phyloP scores from a whole-genome alignment of 257 asterid species.

The Eustoma russellianum region DNA sequence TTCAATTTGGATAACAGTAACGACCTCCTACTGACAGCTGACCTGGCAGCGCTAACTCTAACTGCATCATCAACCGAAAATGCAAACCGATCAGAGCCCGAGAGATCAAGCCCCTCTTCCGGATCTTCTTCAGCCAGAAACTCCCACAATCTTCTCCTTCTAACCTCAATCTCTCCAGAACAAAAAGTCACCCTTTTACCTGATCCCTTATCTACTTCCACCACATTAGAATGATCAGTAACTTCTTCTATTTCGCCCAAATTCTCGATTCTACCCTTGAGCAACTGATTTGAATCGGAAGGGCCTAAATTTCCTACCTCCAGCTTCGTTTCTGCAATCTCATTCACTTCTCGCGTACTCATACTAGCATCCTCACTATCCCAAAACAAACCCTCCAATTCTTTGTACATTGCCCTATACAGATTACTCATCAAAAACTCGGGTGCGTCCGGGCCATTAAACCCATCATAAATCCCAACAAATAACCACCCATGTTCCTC shows the following conservation, averaged over 20 bases:
- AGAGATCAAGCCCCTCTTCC: slow-evolving; percentile 87
- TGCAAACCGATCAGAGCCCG: slow-evolving; percentile 93
- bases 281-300: slow-evolving; percentile 10
- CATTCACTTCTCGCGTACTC: slow-evolving; percentile 24
- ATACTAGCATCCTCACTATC: slow-evolving; percentile 27
- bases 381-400: slow-evolving; percentile 96
- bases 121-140: slow-evolving; percentile 72
- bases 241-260: slow-evolving; percentile 14
- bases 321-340: slow-evolving; percentile 29
- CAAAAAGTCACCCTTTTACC: slow-evolving; percentile 62
- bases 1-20: slow-evolving; percentile 67
- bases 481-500: slow-evolving; percentile 96
- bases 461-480: slow-evolving; percentile 95
- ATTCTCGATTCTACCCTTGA: slow-evolving; percentile 1
- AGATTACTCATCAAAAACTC: slow-evolving; percentile 88
- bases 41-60: slow-evolving; percentile 67
- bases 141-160: slow-evolving; percentile 93
- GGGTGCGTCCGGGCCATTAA: slow-evolving; percentile 97
- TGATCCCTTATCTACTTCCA: slow-evolving; percentile 9
- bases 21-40: slow-evolving; percentile 74
- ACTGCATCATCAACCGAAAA: slow-evolving; percentile 90
- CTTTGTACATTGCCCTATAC: slow-evolving; percentile 75
- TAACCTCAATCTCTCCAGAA: slow-evolving; percentile 57
- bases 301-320: slow-evolving; percentile 21
- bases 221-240: slow-evolving; percentile 15